A percentile compares a stretch with the other conserved stretches of the same genome.
Evolutionary conservation across 2,329 filamentous ascomycete genomes (phyloP).

Genomic region (Zasmidium cellare): DNA sequence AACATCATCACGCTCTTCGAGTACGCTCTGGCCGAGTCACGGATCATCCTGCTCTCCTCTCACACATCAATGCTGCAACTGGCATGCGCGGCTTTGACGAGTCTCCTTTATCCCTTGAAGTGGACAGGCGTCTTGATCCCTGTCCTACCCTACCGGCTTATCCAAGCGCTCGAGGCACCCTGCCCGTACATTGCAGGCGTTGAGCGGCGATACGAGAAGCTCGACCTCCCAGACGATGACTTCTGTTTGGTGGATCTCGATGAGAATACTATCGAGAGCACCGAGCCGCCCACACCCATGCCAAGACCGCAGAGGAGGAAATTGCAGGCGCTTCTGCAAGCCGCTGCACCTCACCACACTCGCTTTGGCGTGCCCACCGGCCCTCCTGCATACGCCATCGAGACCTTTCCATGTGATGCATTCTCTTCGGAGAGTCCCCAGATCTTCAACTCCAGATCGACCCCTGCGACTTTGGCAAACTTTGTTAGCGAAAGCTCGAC

Average conservation of each 20-base stretch:
- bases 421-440: slow-evolving; percentile 84
- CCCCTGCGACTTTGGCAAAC: slow-evolving; percentile 73
- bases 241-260: slow-evolving; percentile 95
- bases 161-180: slow-evolving; percentile 89
- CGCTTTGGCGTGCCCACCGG: slow-evolving; percentile 84
- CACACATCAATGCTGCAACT: slow-evolving; percentile 96
- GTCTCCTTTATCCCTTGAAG: slow-evolving; percentile 82
- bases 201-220: slow-evolving; percentile 83
- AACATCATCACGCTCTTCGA: slow-evolving; percentile 93
- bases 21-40: slow-evolving; percentile 87
- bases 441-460: slow-evolving; percentile 72
- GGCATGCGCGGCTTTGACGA: slow-evolving; percentile 82
- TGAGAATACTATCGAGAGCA: slow-evolving; percentile 84
- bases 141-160: slow-evolving; percentile 78
- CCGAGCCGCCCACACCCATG: slow-evolving; percentile 71
- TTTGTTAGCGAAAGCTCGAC: slow-evolving; percentile 89
- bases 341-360: slow-evolving; percentile 85
- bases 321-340: slow-evolving; percentile 80
- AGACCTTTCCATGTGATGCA: slow-evolving; percentile 86
- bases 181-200: slow-evolving; percentile 98
- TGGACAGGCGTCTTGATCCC: slow-evolving; percentile 96
- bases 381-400: slow-evolving; percentile 87
- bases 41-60: slow-evolving; percentile 93
- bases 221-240: slow-evolving; percentile 88
- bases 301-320: slow-evolving; percentile 90